Evolutionary conservation across 371 early-diverging fungal species (phyloP).

Genomic region (Mucor racemosus): DNA sequence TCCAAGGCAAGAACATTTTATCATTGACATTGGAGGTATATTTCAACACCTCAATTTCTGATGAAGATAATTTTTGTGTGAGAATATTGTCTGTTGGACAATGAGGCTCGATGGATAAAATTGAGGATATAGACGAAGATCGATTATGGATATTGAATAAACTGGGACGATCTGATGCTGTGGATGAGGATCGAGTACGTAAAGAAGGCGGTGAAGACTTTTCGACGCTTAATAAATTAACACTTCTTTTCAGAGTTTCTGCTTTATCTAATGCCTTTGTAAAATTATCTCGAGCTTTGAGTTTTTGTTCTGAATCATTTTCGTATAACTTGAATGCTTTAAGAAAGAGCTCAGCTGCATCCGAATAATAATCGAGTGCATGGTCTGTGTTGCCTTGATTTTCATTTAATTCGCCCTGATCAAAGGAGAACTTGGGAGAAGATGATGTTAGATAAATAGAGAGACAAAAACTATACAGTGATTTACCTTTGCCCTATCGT

Average conservation of each 20-base stretch:
- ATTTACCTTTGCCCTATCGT: constrained; percentile 46
- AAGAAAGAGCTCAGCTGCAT: constrained; percentile 50
- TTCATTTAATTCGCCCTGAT: constrained; percentile 53
- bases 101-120: constrained; percentile 10
- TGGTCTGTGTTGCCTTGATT: constrained; percentile 39
- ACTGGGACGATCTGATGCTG: constrained; percentile 20
- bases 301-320: constrained; percentile 17
- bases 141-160: constrained; percentile 18
- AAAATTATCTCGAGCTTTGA: constrained; percentile 30
- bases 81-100: constrained; percentile 24
- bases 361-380: constrained; percentile 51
- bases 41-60: constrained; percentile 69
- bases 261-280: constrained; percentile 43
- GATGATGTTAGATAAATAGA: not conserved
- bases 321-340: constrained; percentile 41
- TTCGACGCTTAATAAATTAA: not conserved
- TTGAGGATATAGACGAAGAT: constrained; percentile 20
- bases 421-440: constrained; percentile 30
- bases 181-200: constrained; percentile 25
- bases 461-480: too few species aligned
- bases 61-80: constrained; percentile 36
- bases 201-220: not conserved
- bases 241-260: constrained; percentile 33
- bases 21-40: constrained; percentile 75
- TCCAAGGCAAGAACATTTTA: constrained; percentile 79